These are phyloP conservation scores for Plectranthus barbatus DNA, from an alignment of 257 asterid species.

Conservation along the genomic window DNA sequence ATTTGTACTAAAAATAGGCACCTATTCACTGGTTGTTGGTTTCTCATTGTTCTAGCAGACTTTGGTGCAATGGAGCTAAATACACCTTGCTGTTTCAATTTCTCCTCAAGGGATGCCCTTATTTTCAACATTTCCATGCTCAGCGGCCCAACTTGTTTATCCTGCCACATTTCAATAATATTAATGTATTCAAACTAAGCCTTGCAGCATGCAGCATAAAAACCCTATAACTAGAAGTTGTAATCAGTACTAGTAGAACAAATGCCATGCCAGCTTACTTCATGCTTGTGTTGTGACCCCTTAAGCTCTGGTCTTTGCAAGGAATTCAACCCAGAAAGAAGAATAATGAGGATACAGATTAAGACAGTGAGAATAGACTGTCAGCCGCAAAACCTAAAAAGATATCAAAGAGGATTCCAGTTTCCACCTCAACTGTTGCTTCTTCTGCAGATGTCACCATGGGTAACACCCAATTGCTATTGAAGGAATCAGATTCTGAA, in stretches of 20 bases:
- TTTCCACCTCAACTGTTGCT: conserved; percentile 44
- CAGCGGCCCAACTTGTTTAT: conserved; percentile 49
- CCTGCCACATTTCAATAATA: conserved; percentile 37
- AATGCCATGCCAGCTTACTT: conserved; percentile 36
- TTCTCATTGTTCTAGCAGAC: conserved; percentile 29
- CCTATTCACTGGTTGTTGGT: conserved; percentile 53
- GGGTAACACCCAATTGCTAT: conserved; percentile 19
- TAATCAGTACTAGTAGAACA: not conserved
- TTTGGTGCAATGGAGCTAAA: conserved; percentile 48
- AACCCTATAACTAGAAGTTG: not conserved
- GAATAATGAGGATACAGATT: conserved; percentile 6
- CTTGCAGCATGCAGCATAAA: not conserved
- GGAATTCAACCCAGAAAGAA: conserved; percentile 21
- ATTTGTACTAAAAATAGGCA: conserved; percentile 26
- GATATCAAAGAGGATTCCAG: conserved; percentile 5
- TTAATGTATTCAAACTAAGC: conserved; percentile 4
- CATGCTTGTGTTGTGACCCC: conserved; percentile 30
- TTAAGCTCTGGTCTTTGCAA: conserved; percentile 26
- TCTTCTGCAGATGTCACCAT: conserved; percentile 24
- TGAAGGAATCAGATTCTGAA: conserved; percentile 26
- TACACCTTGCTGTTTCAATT: conserved; percentile 68
- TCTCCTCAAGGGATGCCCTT: conserved; percentile 86
- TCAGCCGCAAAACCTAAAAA: not conserved
- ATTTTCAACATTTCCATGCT: conserved; percentile 84
- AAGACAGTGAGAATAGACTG: not conserved